Evolutionary conservation across 164 flowering plant species (phyloP).

Genomic region (Berberis vulgaris): DNA sequence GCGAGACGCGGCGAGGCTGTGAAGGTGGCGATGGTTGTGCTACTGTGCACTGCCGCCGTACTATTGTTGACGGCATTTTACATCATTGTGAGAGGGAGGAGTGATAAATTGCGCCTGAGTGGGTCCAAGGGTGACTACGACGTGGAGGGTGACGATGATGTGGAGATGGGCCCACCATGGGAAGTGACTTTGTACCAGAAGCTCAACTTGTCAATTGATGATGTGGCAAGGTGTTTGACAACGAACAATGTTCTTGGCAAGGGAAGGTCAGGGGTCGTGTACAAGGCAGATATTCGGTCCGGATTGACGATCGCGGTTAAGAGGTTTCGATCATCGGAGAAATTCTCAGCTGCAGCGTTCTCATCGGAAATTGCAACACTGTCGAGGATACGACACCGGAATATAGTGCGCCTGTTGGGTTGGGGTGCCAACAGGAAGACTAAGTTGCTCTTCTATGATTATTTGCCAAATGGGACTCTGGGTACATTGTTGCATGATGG

Average conservation of each 20-base stretch:
- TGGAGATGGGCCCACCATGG: conserved; percentile 70
- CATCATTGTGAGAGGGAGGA: conserved; percentile 30
- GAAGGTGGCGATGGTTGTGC: conserved; percentile 53
- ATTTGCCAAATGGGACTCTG: conserved; percentile 48
- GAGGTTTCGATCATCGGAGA: conserved; percentile 52
- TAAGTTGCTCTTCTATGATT: conserved; percentile 63
- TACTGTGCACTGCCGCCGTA: conserved; percentile 44
- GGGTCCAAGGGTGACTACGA: conserved; percentile 14
- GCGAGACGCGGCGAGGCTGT: conserved; percentile 23
- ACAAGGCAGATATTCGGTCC: conserved; percentile 28
- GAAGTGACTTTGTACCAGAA: conserved; percentile 74
- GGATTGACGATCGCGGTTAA: conserved; percentile 59
- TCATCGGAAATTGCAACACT: conserved; percentile 73
- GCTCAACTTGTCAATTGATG: conserved; percentile 57
- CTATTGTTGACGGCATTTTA: conserved; percentile 55
- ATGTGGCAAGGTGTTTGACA: conserved; percentile 42
- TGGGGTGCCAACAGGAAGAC: conserved; percentile 61
- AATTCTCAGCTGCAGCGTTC: conserved; percentile 45
- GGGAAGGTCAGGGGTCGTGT: conserved; percentile 70
- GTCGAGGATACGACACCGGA: conserved; percentile 65
- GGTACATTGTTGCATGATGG: conserved; percentile 51
- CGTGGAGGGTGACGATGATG: conserved; percentile 18
- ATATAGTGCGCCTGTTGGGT: conserved; percentile 61
- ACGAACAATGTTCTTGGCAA: conserved; percentile 49
- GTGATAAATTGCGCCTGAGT: neutral